These are phyloP conservation scores for Baorangia bicolor DNA, from an alignment of 768 basidiomycete genomes.

Conservation along the genomic window DNA sequence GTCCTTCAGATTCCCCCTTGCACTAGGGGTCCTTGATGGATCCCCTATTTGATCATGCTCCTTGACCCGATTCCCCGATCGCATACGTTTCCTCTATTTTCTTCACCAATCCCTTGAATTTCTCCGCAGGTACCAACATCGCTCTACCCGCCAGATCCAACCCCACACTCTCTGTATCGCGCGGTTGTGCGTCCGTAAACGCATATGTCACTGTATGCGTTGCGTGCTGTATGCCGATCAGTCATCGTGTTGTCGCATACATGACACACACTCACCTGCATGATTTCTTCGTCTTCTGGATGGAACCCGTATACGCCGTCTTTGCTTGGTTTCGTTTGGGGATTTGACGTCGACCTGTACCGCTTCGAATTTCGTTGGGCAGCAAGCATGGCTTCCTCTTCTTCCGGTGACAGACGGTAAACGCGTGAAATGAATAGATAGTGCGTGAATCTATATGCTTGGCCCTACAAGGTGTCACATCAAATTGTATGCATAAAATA, in stretches of 20 bases:
- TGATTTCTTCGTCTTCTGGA: slow-evolving; percentile 78
- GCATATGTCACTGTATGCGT: slow-evolving; percentile 34
- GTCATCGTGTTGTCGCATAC: not conserved
- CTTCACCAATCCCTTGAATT: slow-evolving; percentile 41
- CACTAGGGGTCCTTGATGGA: too few relatives aligned
- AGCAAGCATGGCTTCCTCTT: slow-evolving; percentile 54
- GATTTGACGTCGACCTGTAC: slow-evolving; percentile 24
- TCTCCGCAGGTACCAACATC: slow-evolving; percentile 55
- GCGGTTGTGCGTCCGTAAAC: slow-evolving; percentile 51
- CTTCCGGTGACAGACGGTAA: slow-evolving; percentile 70
- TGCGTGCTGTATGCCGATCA: slow-evolving; percentile 16
- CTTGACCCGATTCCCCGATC: not conserved
- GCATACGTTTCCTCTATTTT: slow-evolving; percentile 39
- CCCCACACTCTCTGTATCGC: slow-evolving; percentile 68
- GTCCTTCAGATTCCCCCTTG: too few relatives aligned
- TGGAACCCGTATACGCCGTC: slow-evolving; percentile 76
- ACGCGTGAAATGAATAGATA: slow-evolving; percentile 74
- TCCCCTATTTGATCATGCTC: too few relatives aligned
- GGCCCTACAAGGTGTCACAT: slow-evolving; percentile 36
- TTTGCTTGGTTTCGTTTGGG: slow-evolving; percentile 16
- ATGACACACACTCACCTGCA: slow-evolving; percentile 44
- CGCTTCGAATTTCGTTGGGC: slow-evolving; percentile 41
- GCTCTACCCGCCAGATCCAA: slow-evolving; percentile 66
- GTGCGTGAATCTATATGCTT: slow-evolving; percentile 72
- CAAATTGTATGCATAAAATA: not conserved